Evolutionary conservation across 371 early-diverging fungal species (phyloP).

Genomic region (Gilbertella persicaria): DNA sequence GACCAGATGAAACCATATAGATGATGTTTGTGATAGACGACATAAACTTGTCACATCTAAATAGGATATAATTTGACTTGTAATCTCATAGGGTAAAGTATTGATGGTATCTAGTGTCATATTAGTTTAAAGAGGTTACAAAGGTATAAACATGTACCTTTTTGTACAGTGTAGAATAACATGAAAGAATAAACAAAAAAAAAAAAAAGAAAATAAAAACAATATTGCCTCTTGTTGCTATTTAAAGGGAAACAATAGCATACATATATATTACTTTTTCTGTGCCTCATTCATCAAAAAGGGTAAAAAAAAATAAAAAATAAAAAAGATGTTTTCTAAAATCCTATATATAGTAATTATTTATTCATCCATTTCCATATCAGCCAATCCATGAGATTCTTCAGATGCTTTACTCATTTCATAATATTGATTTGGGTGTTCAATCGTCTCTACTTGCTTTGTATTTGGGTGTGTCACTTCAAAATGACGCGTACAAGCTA

Average conservation of each 20-base stretch:
- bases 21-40: slow-evolving; percentile 8
- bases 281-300: no score
- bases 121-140: no score
- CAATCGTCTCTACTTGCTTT: slow-evolving; percentile 64
- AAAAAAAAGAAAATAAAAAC: no score
- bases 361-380: slow-evolving; percentile 19
- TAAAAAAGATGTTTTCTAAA: no score
- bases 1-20: slow-evolving; percentile 13
- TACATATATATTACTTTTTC: no score
- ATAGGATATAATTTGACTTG: slow-evolving; percentile 13
- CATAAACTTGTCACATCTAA: slow-evolving; percentile 15
- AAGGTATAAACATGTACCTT: no score
- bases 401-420: slow-evolving; percentile 62
- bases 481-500: slow-evolving; percentile 91
- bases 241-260: no score
- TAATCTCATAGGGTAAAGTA: slow-evolving; percentile 23
- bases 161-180: no score
- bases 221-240: no score
- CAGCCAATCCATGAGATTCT: background rate
- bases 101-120: slow-evolving; percentile 24
- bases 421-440: slow-evolving; percentile 94
- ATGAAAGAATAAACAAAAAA: no score
- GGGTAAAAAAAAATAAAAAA: no score
- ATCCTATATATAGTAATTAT: no score
- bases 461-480: slow-evolving; percentile 67